Evolutionary conservation across 305 asterid genomes (phyloP), one percentile per base, ranked within the genome.

Genomic region (Fraxinus xanthoxyloides): DNA sequence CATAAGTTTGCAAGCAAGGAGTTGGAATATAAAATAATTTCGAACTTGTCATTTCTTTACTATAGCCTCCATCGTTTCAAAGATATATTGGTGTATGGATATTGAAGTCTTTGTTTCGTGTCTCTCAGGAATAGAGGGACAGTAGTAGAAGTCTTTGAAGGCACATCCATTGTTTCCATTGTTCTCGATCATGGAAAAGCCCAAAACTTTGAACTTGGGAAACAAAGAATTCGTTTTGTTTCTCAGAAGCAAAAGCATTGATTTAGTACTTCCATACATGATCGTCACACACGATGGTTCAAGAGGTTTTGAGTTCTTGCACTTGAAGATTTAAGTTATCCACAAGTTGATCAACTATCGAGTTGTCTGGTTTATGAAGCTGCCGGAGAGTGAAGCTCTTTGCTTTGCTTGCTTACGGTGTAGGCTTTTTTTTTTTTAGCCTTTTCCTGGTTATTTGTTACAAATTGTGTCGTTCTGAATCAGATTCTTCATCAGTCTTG

Each of bases 211-310:
- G 91, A 87, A 82, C 91, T 89, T 36, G 91, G 91, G 43, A 86
- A 87, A 82, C 92, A 89, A 85, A 88, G 89, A 21, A 82, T 89
- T 77, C 87, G 90, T 43, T 87, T 89, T 46, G 85, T 89, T 48
- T 85, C 90, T 75, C 87, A 86, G 80, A 87, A 89, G 83, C 88
- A 85, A 48, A 81, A 74, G 79, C 86, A 78, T 32, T 72, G 56
- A 84, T 76, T 38, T 30, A 5, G 10, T 2, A 63, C 72, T 6
- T 56, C 67, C 36, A 81, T 75, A 34, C 80, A 85, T 69, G 40
- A 13, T 30, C 75, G 23, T 17, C 9, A 2, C 40, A 31, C 23
- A 5, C 21, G 2, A 10, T 30, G 19, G 34, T 30, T 63, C 5
- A 1, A 24, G 34, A 63, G 72, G 32, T 9, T 13, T 63, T 9